Percentiles rank a stretch among this genome's conserved stretches.
These are phyloP conservation scores for Alisma plantagoaquatica DNA, from an alignment of 106 monocot genomes.

Conservation along the genomic window DNA sequence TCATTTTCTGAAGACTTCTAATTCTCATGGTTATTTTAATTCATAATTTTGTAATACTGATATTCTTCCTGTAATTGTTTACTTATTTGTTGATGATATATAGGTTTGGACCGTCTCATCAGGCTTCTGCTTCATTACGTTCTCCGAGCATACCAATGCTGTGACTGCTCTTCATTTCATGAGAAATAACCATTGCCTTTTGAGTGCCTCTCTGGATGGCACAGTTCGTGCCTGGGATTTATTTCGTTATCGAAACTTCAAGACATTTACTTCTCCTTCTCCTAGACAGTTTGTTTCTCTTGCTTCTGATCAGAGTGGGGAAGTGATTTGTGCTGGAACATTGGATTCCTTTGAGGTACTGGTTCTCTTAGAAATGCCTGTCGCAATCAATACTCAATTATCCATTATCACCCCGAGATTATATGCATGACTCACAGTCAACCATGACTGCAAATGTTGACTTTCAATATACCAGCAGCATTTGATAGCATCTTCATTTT, in stretches of 20 bases:
- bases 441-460: neutral
- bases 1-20: no score
- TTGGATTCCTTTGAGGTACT: slow-evolving; percentile 98
- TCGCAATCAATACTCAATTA: no score
- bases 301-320: slow-evolving; percentile 84
- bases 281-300: slow-evolving; percentile 95
- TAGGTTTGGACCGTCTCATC: slow-evolving; percentile 99
- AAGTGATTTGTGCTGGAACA: slow-evolving; percentile 97
- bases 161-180: slow-evolving; percentile 88
- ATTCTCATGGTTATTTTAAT: no score
- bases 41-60: no score
- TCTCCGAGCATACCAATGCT: slow-evolving; percentile 97
- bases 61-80: no score
- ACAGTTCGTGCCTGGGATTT: slow-evolving; percentile 98
- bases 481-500: neutral
- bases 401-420: no score
- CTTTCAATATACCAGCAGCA: neutral
- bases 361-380: no score
- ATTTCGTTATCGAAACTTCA: slow-evolving; percentile 96
- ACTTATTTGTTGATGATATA: neutral
- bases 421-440: no score
- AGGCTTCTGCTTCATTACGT: slow-evolving; percentile 92
- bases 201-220: slow-evolving; percentile 96
- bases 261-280: slow-evolving; percentile 80
- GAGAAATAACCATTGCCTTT: slow-evolving; percentile 74